phyloP scores from a whole-genome alignment of 2,329 filamentous ascomycete species.

The Ophiostoma sp. region DNA sequence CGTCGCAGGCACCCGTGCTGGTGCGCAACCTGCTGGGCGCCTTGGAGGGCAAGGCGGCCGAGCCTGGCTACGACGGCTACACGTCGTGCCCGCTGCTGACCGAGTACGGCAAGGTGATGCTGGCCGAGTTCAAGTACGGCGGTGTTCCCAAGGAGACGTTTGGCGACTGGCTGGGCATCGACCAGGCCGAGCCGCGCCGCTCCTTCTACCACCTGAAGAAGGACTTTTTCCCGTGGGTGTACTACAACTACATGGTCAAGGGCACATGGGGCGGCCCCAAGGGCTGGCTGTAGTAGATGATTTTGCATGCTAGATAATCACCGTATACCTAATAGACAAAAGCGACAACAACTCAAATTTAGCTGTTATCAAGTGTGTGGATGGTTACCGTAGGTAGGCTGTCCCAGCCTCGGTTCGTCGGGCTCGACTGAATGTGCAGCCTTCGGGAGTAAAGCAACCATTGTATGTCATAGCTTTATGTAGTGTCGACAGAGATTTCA shows the following conservation, averaged over 20 bases:
- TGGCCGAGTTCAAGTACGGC: slow-evolving; percentile 46
- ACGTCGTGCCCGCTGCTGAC: slow-evolving; percentile 44
- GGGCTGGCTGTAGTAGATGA: slow-evolving; percentile 32
- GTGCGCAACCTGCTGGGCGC: slow-evolving; percentile 38
- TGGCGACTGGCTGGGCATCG: slow-evolving; percentile 30
- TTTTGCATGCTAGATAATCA: not conserved
- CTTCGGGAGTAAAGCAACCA: not conserved
- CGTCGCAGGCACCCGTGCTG: slow-evolving; percentile 40
- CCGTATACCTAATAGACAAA: slow-evolving; percentile 5
- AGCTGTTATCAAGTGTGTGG: not conserved
- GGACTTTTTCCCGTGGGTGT: slow-evolving; percentile 52
- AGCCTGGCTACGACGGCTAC: slow-evolving; percentile 40
- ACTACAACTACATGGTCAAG: slow-evolving; percentile 49
- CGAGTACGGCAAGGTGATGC: slow-evolving; percentile 41
- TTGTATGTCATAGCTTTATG: not conserved
- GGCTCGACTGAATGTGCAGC: no score
- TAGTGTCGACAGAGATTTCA: not conserved
- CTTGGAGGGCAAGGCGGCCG: slow-evolving; percentile 34
- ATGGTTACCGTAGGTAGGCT: not conserved
- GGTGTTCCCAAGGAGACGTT: slow-evolving; percentile 44
- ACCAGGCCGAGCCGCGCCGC: slow-evolving; percentile 38
- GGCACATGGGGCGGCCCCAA: slow-evolving; percentile 50
- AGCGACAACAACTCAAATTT: not conserved
- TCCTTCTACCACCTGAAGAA: slow-evolving; percentile 43
- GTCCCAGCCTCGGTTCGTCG: no score